Base-by-base conservation (phyloP, 352 stramenopile genomes). In the Phytophthora citrophthora region DNA sequence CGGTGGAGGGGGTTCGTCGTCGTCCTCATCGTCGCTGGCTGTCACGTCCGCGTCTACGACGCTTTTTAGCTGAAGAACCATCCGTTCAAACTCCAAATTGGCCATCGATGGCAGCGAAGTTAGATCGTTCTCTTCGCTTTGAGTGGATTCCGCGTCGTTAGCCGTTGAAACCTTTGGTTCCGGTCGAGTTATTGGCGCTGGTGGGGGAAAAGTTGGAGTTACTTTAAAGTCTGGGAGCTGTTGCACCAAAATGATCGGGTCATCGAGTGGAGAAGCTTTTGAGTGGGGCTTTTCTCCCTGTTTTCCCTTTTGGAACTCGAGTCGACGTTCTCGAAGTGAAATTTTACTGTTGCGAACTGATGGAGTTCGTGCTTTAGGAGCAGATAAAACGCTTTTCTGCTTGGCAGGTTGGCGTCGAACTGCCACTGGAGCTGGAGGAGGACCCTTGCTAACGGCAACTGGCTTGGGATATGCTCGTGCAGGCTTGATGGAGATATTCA, bases 1-100 rank as follows among this genome's bases (percentile, higher is more conserved):
- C 4, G 74, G 51, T 18, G 77, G 75, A 16, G 80, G 73, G 34
- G 70, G 47, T 8, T 77, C 61, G 0, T 88, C 71, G 39, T 77
- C 59, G 11, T 86, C 73, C 15, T 77, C 54, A 2, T 85, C 66
- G 8, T 77, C 69, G 15, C 49, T 67, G 12, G 69, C 49, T 16
- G 45, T 50, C 36, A 54, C 47, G 1, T 67, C 48, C 2, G 62
- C 67, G 43, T 89, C 79, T 16, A 93, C 68, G 16, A 82, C 77
- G 48, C 80, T 85, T 60, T 90, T 86, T 0, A 93, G 60, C 48
- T 91, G 84, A 7, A 93, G 63, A 9, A 93, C 67, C 84, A 93
- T 93, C 15, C 82, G 82, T 58, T 90, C 77, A 31, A 89, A 91
- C 60, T 93, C 84, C 15, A 93, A 59, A 44, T 84, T 88, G 3